Evolutionary conservation across 2,329 filamentous ascomycete genomes (phyloP).

Genomic region (Trichoderma hamatum): DNA sequence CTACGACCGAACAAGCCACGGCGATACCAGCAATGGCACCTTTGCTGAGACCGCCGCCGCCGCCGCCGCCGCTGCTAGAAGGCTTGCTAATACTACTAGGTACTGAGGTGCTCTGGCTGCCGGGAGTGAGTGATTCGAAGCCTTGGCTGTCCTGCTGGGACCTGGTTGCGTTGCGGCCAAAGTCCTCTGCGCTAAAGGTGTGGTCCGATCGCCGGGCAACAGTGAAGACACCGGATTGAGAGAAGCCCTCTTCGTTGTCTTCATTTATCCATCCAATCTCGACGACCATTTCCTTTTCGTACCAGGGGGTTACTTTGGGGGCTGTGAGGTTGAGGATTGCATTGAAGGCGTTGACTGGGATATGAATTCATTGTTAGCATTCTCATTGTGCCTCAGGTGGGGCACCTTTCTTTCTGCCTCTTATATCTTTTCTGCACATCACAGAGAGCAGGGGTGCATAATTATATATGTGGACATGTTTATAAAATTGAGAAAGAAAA

Average conservation of each 20-base stretch:
- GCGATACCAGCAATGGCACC: slow-evolving; percentile 54
- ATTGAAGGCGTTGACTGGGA: not conserved
- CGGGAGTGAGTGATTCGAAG: not conserved
- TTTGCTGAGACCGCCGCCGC: slow-evolving; percentile 39
- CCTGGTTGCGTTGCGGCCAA: not conserved
- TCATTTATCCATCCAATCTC: slow-evolving; percentile 28
- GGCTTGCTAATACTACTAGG: not conserved
- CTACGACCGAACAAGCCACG: slow-evolving; percentile 45
- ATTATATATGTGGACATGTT: not conserved
- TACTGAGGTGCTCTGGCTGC: not conserved
- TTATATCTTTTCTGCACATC: not conserved
- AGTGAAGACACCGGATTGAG: slow-evolving; percentile 31
- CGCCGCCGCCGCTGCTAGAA: not conserved
- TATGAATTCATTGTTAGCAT: not conserved
- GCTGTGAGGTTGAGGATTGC: slow-evolving; percentile 2
- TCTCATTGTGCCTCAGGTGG: not conserved
- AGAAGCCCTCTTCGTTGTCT: not conserved
- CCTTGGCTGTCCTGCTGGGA: not conserved
- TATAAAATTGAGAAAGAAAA: not conserved
- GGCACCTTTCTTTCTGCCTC: not conserved
- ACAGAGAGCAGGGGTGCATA: not conserved
- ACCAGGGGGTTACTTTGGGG: not conserved
- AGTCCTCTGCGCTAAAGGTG: not conserved
- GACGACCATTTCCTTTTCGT: slow-evolving; percentile 25
- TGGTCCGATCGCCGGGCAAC: not conserved